Evolutionary conservation across 176 grass and related monocot genomes (phyloP).

Genomic region (Oryza punctata): DNA sequence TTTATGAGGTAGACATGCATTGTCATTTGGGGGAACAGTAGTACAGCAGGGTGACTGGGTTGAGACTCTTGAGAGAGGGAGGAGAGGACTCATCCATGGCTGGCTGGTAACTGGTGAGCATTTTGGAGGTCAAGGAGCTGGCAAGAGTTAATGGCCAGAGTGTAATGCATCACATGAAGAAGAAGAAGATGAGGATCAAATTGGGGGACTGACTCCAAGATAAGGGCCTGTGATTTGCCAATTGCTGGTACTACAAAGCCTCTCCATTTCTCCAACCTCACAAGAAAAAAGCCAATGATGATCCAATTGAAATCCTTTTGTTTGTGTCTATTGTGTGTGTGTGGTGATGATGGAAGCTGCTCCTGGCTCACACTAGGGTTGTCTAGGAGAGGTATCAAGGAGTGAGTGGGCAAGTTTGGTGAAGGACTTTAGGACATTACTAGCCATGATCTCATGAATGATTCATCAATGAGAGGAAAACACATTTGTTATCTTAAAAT

Average conservation of each 20-base stretch:
- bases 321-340: neutral
- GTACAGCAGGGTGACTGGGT: neutral
- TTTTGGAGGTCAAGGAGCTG: conserved; percentile 30
- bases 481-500: neutral
- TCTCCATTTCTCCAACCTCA: conserved; percentile 15
- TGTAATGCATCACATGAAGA: conserved; percentile 40
- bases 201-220: neutral
- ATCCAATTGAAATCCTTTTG: neutral
- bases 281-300: conserved; percentile 13
- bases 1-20: conserved; percentile 35
- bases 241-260: conserved; percentile 1
- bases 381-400: conserved; percentile 13
- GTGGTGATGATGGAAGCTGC: conserved; percentile 23
- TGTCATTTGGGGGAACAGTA: conserved; percentile 25
- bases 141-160: conserved; percentile 38
- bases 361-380: conserved; percentile 36
- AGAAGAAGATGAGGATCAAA: conserved; percentile 17
- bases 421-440: conserved; percentile 27
- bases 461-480: neutral
- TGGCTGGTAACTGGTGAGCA: conserved; percentile 1
- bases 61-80: conserved; percentile 14
- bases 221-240: conserved; percentile 27
- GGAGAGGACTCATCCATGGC: neutral
- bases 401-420: conserved; percentile 36
- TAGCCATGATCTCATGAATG: conserved; percentile 26